Conservation (phyloP, 202 grass and related monocot species). For the Panicum hallii region DNA sequence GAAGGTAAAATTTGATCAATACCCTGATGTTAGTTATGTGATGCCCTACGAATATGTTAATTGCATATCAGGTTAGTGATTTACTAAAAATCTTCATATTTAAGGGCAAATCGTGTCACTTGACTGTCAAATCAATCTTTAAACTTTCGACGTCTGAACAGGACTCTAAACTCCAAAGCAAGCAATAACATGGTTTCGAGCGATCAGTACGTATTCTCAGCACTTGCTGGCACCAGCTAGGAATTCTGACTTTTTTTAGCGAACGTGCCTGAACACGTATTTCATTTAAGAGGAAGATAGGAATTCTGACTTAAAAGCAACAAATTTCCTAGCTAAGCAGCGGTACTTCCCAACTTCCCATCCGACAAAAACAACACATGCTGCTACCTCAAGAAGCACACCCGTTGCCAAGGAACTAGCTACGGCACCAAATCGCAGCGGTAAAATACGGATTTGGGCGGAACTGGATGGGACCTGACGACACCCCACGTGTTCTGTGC, state of each 20-base stretch:
- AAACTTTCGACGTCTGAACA: neutral
- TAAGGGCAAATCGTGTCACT: neutral
- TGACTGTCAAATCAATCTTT: neutral
- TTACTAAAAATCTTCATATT: neutral
- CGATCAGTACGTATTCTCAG: neutral
- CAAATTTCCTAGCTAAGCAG: neutral
- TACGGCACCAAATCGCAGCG: neutral
- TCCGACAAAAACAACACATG: neutral
- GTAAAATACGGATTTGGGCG: neutral
- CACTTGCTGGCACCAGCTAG: neutral
- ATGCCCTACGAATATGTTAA: neutral
- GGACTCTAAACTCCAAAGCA: neutral
- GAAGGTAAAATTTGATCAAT: neutral
- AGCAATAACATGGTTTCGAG: neutral
- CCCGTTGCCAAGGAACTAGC: neutral
- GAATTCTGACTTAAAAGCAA: neutral
- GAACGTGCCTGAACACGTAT: too few relatives aligned
- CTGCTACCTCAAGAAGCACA: neutral
- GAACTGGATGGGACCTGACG: conserved; percentile 64
- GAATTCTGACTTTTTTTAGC: neutral
- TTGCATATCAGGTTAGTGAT: neutral
- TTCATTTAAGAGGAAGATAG: too few relatives aligned
- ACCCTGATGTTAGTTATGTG: neutral
- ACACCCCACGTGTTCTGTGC: conserved; percentile 89
- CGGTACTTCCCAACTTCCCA: neutral